Base-by-base conservation (phyloP, 1,284 basidiomycete species). In the Sporisorium sorghi region DNA sequence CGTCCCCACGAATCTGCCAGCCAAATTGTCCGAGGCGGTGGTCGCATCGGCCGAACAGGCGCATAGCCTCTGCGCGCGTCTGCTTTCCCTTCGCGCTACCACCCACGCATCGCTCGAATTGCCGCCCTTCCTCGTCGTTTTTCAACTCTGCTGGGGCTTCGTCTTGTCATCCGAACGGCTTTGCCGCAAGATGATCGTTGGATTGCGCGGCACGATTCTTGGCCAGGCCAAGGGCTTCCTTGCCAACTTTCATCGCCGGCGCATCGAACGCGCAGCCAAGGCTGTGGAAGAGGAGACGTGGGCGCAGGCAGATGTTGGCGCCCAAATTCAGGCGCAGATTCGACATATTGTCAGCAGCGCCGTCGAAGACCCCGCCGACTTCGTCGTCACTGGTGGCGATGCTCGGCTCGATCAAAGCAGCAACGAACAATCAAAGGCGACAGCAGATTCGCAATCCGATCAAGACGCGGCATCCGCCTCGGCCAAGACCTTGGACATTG, bases 251-350 rank as follows among this genome's bases (percentile, higher is more conserved):
- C 96, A 99, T 84, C 90, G 93, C 72, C 85, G 87, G n/a, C 88
- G 91, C 54, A 89, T 98, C 62, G 90, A 91, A 2, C 89, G 89
- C 67, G 93, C 92, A 5, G 94, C 95, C 24, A 93, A 92, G 83
- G 86, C 93, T 14, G 95, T 99, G 8, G 93, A 96, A 83, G 92
- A 94, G 76, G 94, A 96, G 79, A 90, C 90, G 48, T 95, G 94
- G 93, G 89, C 88, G 54, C 92, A 92, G 32, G 87, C 89, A 4
- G 94, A 97, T 58, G 90, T 97, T 1, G 86, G 89, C 1, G 80
- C 86, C 6, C 80, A 86, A 1, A 86, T 91, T 11, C 95, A 97
- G 84, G 87, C 88, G 42, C 87, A 89, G n/a, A 89, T 91, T 44
- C 88, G 92, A 75, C 86, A 90, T 15, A 86, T 99, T 55, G 88